A percentile compares a stretch with the other conserved stretches of the same genome.
Conservation (phyloP, 2,329 filamentous ascomycete species). For the Monosporascus ibericus region DNA sequence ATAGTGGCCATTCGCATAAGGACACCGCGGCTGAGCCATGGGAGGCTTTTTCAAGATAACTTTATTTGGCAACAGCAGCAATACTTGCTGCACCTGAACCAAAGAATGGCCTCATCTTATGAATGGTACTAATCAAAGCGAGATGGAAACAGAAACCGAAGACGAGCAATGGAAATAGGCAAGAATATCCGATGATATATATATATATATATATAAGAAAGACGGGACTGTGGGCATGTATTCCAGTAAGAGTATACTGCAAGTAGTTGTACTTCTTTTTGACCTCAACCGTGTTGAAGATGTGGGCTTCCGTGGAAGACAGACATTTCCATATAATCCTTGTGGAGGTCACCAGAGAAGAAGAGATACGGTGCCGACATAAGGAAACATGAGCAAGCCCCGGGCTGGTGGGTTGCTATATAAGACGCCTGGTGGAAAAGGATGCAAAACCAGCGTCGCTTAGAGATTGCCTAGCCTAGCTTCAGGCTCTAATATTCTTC, state of each 20-base stretch:
- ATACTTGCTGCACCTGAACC: not conserved
- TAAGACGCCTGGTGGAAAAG: not conserved
- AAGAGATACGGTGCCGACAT: too few relatives aligned
- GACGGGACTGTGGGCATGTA: too few relatives aligned
- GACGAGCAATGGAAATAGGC: not conserved
- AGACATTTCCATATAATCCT: too few relatives aligned
- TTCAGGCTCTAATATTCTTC: not conserved
- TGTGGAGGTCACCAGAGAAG: too few relatives aligned
- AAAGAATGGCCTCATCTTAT: not conserved
- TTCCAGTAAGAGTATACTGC: too few relatives aligned
- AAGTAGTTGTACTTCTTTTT: too few relatives aligned
- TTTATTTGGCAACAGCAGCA: not conserved
- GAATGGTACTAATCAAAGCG: not conserved
- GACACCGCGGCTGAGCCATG: not conserved
- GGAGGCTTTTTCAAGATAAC: not conserved
- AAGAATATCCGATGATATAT: not conserved
- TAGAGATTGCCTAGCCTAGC: not conserved
- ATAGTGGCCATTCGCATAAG: not conserved
- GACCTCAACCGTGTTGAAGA: too few relatives aligned
- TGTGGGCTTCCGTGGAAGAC: too few relatives aligned
- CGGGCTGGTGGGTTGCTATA: too few relatives aligned
- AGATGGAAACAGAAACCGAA: not conserved
- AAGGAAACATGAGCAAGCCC: too few relatives aligned
- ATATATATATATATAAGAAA: not conserved
- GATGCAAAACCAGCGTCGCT: not conserved